Evolutionary conservation across 2,329 filamentous ascomycete genomes (phyloP), one percentile per base, ranked within the genome.

Genomic region (Nannizziopsis arthrosporioides): DNA sequence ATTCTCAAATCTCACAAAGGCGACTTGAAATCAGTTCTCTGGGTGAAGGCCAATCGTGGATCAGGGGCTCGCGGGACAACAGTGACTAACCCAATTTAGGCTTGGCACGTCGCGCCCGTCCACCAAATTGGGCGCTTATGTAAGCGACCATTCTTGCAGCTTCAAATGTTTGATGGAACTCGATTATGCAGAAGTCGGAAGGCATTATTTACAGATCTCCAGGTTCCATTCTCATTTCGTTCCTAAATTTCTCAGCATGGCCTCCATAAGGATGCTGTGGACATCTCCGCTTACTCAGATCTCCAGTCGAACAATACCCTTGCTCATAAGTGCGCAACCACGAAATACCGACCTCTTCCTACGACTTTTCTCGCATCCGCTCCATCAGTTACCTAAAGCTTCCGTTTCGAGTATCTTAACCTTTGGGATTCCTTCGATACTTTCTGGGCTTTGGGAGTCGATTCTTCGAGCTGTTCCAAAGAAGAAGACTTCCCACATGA

Each of bases 401-500:
- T 42, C 22, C 31, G 27, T 14, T 19, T 17, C 18, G 9, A 35
- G 32, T 15, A n/a, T 72, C 35, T 71, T 85, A 55, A 74, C 68
- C 18, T 65, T 80, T 56, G 78, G 72, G 43, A 72, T 89, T 44
- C 81, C 84, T 5, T 76, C 76, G 4, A 62, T 88, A n/a, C 69
- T 94, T 17, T 81, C 78, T 48, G 85, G 84, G 54, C 81, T 98
- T 59, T 96, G 90, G 90, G 90, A 95, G 57, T 88, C 85, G 5
- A 78, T 98, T 40, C 74, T 98, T 56, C 82, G 82, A 56, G 92
- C 92, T 1, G 92, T 96, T 12, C 92, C 92, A 4, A 98, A 98
- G 77, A 96, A 94, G 73, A 98, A 96, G 78, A 93, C 88, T 31
- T 95, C 90, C 37, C 87, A 98, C 67, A 86, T 86, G 73, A 94